Conservation (phyloP, 192 early-diverging fungal species). For the Podila clonocystis region DNA sequence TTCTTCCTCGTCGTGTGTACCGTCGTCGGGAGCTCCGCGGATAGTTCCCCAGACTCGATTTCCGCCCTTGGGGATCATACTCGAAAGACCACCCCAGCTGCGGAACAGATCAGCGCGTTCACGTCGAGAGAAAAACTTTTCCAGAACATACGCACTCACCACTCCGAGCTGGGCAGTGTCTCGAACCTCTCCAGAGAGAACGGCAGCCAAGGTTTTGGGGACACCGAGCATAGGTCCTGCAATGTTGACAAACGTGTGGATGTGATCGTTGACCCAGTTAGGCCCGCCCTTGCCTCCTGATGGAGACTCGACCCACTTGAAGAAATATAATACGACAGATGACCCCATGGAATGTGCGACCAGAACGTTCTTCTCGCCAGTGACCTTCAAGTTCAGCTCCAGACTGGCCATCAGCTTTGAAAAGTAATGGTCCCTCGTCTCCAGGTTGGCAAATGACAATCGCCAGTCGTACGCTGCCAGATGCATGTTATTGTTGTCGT, state of each 20-base stretch:
- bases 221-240: constrained; percentile 88
- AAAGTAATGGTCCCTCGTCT: constrained; percentile 85
- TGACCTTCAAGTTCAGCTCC: constrained; percentile 62
- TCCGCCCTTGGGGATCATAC: constrained; percentile 89
- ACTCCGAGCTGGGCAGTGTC: constrained; percentile 86
- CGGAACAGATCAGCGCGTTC: constrained; percentile 83
- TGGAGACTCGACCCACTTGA: constrained; percentile 84
- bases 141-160: constrained; percentile 81
- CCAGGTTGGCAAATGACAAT: constrained; percentile 78
- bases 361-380: constrained; percentile 65
- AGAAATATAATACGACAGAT: constrained; percentile 81
- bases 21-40: constrained; percentile 78
- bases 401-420: constrained; percentile 77
- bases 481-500: constrained; percentile 90
- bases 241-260: constrained; percentile 85
- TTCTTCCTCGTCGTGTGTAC: constrained; percentile 50
- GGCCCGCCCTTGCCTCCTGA: constrained; percentile 73
- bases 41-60: constrained; percentile 80
- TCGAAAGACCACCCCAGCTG: constrained; percentile 80
- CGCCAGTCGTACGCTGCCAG: constrained; percentile 93
- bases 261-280: constrained; percentile 80
- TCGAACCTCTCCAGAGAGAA: constrained; percentile 83
- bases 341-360: constrained; percentile 78
- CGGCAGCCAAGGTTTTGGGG: constrained; percentile 81
- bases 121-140: constrained; percentile 82